Evolutionary conservation across 2,329 filamentous ascomycete genomes (phyloP), one percentile per base, ranked within the genome.

Genomic region (Neocucurbitaria cava): DNA sequence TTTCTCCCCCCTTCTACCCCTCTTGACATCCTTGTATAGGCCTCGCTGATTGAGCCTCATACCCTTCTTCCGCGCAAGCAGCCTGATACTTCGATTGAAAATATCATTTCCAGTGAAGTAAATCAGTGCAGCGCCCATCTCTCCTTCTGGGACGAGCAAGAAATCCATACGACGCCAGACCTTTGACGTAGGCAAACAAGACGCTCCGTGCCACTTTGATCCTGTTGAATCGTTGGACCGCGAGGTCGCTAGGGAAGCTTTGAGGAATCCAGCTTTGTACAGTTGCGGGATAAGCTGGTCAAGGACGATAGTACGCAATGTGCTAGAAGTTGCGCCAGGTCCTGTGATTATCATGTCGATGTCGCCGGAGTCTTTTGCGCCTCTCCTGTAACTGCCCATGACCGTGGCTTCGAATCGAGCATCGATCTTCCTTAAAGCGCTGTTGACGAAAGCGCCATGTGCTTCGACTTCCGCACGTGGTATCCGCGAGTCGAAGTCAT

Each of bases 31-130:
- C 64, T 81, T 84, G 66, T 88, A 96, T 50, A 98, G 73, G 0
- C 92, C 94, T 26, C 84, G 81, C 76, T 97, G 93, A 64, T 96
- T 97, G 49, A 98, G 72, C 46, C 90, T 79, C 91, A 96, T 92
- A 0, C 87, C 85, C 76, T 91, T 95, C 76, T 87, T 92, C 35
- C 87, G 85, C 13, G 92, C 92, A 59, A 97, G 74, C 15, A 96
- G 77, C 59, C 94, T 80, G 73, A 97, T 85, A 69, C 91, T 96
- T 15, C 93, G 82, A 73, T 97, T 97, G 78, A 97, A 97, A 30
- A 96, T 89, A 71, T 96, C 93, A 64, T 97, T 95, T 1, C 94
- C 94, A 0, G 94, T 97, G 69, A 97, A 98, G 71, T 97, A 97
- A n/a, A 97, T 84, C 57, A 97, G 73, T 0, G 93, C 92, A 0